phyloP scores from a whole-genome alignment of 176 grass and related monocot species.

The Ananas comosus region DNA sequence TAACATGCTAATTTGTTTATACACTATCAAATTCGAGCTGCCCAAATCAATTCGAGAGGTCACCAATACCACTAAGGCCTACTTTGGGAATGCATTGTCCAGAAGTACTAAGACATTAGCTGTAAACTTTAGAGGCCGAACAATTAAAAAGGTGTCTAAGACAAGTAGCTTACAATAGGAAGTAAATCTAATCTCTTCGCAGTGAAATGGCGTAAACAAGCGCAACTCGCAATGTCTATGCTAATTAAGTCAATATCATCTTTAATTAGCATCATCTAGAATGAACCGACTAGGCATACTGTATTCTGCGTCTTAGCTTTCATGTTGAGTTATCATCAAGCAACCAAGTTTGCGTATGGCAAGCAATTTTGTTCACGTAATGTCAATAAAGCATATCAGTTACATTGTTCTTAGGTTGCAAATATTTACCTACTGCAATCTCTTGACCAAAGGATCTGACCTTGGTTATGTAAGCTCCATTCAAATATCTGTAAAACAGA shows the following conservation, averaged over 20 bases:
- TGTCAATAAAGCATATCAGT: background rate
- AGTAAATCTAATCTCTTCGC: too few relatives aligned
- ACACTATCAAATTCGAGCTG: background rate
- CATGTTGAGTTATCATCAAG: background rate
- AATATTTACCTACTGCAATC: conserved; percentile 72
- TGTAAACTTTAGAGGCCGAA: too few relatives aligned
- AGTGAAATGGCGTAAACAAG: too few relatives aligned
- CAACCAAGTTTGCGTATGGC: background rate
- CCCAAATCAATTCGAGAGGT: background rate
- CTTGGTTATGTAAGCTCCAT: conserved; percentile 99
- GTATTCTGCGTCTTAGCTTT: background rate
- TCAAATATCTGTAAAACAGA: conserved; percentile 73
- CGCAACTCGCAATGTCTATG: too few relatives aligned
- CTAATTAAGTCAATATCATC: background rate
- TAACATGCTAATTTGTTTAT: background rate
- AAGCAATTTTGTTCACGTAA: background rate
- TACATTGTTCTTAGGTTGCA: background rate
- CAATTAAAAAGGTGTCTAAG: too few relatives aligned
- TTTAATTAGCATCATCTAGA: background rate
- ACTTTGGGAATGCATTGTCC: background rate
- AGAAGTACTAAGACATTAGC: background rate
- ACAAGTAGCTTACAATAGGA: too few relatives aligned
- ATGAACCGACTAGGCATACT: background rate
- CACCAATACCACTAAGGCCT: background rate
- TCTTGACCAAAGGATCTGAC: conserved; percentile 85